phyloP scores from a whole-genome alignment of 352 stramenopile species.

The Globisporangium splendens region DNA sequence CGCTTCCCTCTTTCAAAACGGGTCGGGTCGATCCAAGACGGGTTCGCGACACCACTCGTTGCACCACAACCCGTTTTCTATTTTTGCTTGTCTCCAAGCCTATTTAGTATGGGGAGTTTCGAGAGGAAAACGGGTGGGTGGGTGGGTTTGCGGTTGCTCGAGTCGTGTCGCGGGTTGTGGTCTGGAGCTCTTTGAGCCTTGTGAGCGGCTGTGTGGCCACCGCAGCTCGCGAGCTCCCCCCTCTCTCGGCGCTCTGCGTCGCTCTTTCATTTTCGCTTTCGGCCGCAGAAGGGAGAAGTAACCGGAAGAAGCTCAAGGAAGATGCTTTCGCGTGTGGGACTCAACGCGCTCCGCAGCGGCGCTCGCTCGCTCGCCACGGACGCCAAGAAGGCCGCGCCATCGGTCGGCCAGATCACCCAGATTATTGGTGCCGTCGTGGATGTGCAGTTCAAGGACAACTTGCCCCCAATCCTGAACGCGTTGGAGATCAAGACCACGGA shows the following conservation, averaged over 20 bases:
- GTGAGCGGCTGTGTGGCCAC: background rate
- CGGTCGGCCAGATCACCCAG: slow-evolving; percentile 83
- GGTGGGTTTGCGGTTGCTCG: background rate
- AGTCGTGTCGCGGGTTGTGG: background rate
- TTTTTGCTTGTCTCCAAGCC: too few species aligned
- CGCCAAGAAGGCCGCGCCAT: slow-evolving; percentile 33
- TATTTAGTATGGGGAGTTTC: background rate
- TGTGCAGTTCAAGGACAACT: slow-evolving; percentile 95
- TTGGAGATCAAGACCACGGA: slow-evolving; percentile 85
- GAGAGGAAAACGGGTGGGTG: background rate
- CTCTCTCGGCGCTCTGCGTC: background rate
- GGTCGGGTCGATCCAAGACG: background rate
- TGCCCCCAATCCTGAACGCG: slow-evolving; percentile 97
- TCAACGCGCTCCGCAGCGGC: slow-evolving; percentile 21
- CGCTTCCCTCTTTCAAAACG: background rate
- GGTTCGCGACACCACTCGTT: too few species aligned
- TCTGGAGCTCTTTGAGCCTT: background rate
- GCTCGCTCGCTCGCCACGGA: slow-evolving; percentile 34
- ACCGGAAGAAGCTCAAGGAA: slow-evolving; percentile 10
- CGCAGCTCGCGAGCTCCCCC: background rate
- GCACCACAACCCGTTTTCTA: too few species aligned
- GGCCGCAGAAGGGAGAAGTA: slow-evolving; percentile 28
- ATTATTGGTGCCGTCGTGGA: slow-evolving; percentile 98
- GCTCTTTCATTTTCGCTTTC: slow-evolving; percentile 35
- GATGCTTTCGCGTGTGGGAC: slow-evolving; percentile 37